Conservation (phyloP, 2,329 filamentous ascomycete species). For the Clonostachys rhizophaga region DNA sequence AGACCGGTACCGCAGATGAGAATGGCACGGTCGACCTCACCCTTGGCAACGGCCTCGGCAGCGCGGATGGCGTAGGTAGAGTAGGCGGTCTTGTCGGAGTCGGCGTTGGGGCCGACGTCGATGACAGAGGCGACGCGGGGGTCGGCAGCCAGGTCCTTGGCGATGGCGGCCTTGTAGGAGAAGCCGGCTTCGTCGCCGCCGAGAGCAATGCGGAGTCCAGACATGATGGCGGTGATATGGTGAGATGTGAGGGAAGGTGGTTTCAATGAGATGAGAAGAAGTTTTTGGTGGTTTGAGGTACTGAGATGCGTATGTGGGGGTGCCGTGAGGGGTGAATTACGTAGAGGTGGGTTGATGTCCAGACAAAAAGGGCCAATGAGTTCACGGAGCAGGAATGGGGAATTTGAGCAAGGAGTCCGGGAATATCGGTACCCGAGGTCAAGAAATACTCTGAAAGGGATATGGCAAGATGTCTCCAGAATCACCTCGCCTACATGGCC, state of each 20-base stretch:
- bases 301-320: too few species aligned
- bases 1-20: conserved; percentile 83
- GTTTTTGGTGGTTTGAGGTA: too few species aligned
- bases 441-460: too few species aligned
- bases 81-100: conserved; percentile 74
- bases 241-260: neutral
- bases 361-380: too few species aligned
- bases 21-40: conserved; percentile 70
- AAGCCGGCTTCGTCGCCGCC: conserved; percentile 59
- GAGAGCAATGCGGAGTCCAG: conserved; percentile 6
- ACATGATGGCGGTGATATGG: neutral
- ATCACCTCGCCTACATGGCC: too few species aligned
- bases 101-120: conserved; percentile 67
- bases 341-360: too few species aligned
- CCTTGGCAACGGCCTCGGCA: conserved; percentile 54
- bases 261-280: too few species aligned
- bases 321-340: too few species aligned
- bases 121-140: conserved; percentile 61
- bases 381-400: too few species aligned
- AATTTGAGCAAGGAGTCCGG: too few species aligned
- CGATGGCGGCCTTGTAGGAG: conserved; percentile 74
- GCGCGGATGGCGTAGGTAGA: conserved; percentile 73
- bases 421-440: too few species aligned
- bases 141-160: conserved; percentile 63
- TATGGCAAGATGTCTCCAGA: too few species aligned